A percentile compares a stretch with the other conserved stretches of the same genome.
Conservation (phyloP, 78 protist genomes). For the Dictyostelium firmibasis region DNA sequence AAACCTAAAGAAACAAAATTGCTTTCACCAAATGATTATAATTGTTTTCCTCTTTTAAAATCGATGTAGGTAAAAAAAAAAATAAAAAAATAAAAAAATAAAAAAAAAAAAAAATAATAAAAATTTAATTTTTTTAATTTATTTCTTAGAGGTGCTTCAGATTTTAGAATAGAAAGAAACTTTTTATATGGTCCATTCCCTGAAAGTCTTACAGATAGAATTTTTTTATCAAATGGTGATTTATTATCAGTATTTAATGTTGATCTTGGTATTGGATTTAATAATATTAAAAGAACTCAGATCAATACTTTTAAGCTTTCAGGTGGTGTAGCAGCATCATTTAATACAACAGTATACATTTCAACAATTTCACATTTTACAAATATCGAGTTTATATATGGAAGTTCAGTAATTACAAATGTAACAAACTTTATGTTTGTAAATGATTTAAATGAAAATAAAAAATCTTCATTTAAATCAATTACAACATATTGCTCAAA, state of each 20-base stretch:
- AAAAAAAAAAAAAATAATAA: too few species aligned
- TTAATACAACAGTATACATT: not conserved
- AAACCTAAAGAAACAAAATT: not conserved
- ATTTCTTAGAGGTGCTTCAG: not conserved
- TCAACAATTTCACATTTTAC: not conserved
- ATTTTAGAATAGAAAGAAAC: not conserved
- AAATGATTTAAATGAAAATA: not conserved
- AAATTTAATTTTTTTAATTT: too few species aligned
- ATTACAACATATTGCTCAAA: too few species aligned
- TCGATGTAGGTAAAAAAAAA: not conserved
- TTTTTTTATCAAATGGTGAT: not conserved
- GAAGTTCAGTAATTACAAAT: not conserved
- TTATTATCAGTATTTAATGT: not conserved
- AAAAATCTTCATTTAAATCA: not conserved
- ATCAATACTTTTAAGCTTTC: not conserved
- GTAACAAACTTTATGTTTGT: not conserved
- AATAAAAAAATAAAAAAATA: too few species aligned
- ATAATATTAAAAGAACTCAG: not conserved
- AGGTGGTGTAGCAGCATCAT: not conserved
- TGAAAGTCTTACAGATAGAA: not conserved
- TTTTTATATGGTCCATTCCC: not conserved
- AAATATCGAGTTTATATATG: not conserved
- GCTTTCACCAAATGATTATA: not conserved
- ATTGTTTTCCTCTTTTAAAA: not conserved
- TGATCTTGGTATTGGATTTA: not conserved